These are phyloP conservation scores for Candida peoriensis DNA, from an alignment of 805 yeast species.

Conservation along the genomic window DNA sequence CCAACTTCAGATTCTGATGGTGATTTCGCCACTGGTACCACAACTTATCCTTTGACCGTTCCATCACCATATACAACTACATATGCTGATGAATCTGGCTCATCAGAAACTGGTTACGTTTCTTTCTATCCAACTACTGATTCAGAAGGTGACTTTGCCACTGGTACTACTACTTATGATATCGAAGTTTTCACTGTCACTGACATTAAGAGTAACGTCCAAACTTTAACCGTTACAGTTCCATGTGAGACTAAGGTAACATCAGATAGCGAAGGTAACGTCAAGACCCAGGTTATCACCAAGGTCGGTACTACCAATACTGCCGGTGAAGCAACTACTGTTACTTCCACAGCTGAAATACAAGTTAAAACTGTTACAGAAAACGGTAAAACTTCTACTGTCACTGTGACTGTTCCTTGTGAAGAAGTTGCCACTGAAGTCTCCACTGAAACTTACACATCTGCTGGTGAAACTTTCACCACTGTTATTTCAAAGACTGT, in stretches of 20 bases:
- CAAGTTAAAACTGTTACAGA: slow-evolving; percentile 3
- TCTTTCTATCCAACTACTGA: slow-evolving; percentile 3
- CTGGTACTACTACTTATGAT: slow-evolving; percentile 5
- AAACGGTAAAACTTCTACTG: background rate
- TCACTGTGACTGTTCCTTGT: slow-evolving; percentile 6
- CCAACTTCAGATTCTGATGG: slow-evolving; percentile 5
- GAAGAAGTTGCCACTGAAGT: background rate
- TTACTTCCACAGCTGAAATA: slow-evolving; percentile 1
- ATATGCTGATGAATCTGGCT: background rate
- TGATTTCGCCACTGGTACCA: slow-evolving; percentile 4
- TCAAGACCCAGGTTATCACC: slow-evolving; percentile 2
- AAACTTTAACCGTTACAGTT: slow-evolving; percentile 4
- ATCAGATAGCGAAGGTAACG: slow-evolving; percentile 1
- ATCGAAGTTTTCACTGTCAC: background rate
- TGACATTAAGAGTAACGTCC: slow-evolving; percentile 1
- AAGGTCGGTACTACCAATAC: slow-evolving; percentile 3
- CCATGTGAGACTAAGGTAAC: slow-evolving; percentile 3
- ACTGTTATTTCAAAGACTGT: background rate
- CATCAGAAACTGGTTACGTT: slow-evolving; percentile 13
- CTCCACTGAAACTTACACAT: background rate
- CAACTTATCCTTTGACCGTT: slow-evolving; percentile 1
- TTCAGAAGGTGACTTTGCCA: slow-evolving; percentile 8
- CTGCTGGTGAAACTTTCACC: background rate
- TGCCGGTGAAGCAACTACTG: background rate
- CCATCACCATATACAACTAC: slow-evolving; percentile 11